phyloP scores from a whole-genome alignment of 345 rosid genomes.

The Eucalyptus pauciflora region DNA sequence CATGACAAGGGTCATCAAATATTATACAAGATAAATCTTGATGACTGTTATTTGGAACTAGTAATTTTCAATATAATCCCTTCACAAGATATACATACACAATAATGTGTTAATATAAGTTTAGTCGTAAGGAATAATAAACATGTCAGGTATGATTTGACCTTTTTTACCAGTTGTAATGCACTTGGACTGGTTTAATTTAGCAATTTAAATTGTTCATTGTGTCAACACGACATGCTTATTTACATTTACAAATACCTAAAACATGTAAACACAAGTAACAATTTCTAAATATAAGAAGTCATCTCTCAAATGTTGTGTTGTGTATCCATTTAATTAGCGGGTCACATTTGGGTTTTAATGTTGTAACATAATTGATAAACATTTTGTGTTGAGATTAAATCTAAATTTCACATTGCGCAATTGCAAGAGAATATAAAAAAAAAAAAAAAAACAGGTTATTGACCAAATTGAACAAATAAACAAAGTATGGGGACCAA shows the following conservation, averaged over 20 bases:
- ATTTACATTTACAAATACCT: not conserved
- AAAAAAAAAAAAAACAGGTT: not conserved
- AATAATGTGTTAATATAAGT: not conserved
- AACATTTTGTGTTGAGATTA: not conserved
- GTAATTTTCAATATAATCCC: not conserved
- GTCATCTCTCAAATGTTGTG: not conserved
- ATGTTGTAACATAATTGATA: not conserved
- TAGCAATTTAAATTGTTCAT: not conserved
- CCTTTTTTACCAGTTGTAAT: not conserved
- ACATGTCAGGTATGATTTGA: not conserved
- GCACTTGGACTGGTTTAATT: not conserved
- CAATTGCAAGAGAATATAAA: not conserved
- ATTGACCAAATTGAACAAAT: not conserved
- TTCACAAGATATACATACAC: not conserved
- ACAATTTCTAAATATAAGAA: not conserved
- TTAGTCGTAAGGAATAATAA: not conserved
- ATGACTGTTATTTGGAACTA: not conserved
- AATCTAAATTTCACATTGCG: not conserved
- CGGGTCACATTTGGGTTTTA: not conserved
- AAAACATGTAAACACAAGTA: not conserved
- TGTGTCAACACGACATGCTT: not conserved
- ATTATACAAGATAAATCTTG: not conserved
- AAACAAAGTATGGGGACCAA: not conserved
- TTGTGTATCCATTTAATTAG: not conserved
- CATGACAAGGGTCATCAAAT: not conserved